Conservation (phyloP, 352 stramenopile genomes). For the Thalassiosira exigua region DNA sequence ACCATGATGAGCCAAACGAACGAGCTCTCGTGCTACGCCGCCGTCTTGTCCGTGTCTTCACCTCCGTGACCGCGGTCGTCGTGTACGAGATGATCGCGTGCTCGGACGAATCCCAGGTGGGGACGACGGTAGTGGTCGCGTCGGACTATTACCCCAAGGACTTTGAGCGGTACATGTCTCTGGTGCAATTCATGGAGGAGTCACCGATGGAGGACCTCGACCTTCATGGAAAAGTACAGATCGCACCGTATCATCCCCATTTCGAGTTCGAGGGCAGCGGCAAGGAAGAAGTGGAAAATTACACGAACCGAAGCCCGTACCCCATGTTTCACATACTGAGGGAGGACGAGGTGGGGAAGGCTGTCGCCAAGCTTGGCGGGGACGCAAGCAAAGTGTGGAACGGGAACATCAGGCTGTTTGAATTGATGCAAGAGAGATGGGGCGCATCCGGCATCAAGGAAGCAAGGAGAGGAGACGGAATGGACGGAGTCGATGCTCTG, state of each 20-base stretch:
- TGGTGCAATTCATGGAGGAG: slow-evolving; percentile 66
- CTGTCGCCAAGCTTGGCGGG: slow-evolving; percentile 71
- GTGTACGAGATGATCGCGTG: slow-evolving; percentile 53
- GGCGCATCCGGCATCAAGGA: slow-evolving; percentile 41
- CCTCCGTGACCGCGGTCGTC: slow-evolving; percentile 53
- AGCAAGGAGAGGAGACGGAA: slow-evolving; percentile 44
- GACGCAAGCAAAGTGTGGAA: slow-evolving; percentile 75
- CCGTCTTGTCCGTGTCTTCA: too few relatives aligned
- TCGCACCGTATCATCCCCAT: slow-evolving; percentile 78
- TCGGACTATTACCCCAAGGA: slow-evolving; percentile 70
- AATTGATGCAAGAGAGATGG: slow-evolving; percentile 59
- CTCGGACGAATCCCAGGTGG: slow-evolving; percentile 15
- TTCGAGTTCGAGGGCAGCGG: slow-evolving; percentile 73
- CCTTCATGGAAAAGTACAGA: slow-evolving; percentile 67
- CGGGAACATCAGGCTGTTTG: slow-evolving; percentile 72
- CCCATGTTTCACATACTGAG: slow-evolving; percentile 82
- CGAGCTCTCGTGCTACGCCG: too few relatives aligned
- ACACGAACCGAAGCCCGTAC: slow-evolving; percentile 77
- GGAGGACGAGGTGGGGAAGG: slow-evolving; percentile 72
- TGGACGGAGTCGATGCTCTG: slow-evolving; percentile 37
- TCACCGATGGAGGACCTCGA: slow-evolving; percentile 59
- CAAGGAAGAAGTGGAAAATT: slow-evolving; percentile 69
- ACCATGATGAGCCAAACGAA: too few relatives aligned
- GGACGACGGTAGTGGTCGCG: slow-evolving; percentile 72
- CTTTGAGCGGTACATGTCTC: slow-evolving; percentile 68